phyloP scores from a whole-genome alignment of 2,329 filamentous ascomycete genomes.

The Aspergillus sp. region DNA sequence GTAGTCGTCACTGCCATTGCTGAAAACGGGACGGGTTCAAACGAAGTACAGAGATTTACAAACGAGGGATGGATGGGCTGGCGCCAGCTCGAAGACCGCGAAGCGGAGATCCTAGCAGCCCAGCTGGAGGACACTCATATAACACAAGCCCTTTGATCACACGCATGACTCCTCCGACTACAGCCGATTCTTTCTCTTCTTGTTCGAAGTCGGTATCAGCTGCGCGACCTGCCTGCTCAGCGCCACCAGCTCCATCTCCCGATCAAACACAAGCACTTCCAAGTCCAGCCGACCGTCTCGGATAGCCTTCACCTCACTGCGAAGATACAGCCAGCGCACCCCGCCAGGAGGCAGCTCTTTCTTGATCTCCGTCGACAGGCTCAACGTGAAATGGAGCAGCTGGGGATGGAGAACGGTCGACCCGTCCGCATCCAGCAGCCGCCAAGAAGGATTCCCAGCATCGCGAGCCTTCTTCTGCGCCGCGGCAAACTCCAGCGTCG shows the following conservation, averaged over 20 bases:
- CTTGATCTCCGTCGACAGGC: slow-evolving; percentile 2
- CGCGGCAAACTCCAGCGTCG: background rate
- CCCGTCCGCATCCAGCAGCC: background rate
- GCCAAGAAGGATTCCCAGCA: background rate
- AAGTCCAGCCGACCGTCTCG: slow-evolving; percentile 1
- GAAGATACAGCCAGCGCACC: slow-evolving; percentile 2
- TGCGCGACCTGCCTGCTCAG: background rate
- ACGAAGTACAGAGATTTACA: background rate
- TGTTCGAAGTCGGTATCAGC: background rate
- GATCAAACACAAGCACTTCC: background rate
- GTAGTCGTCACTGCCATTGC: background rate
- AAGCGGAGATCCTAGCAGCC: background rate
- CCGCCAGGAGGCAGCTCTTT: background rate
- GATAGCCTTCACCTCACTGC: background rate
- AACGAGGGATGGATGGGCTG: background rate
- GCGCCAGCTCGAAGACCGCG: background rate
- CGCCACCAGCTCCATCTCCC: background rate
- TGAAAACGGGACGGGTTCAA: background rate
- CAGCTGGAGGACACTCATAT: background rate
- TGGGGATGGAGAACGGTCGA: background rate
- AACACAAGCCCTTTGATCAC: no score
- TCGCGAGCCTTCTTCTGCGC: background rate
- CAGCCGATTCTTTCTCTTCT: background rate
- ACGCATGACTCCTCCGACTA: no score
- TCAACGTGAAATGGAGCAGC: background rate